phyloP scores from a whole-genome alignment of 495 filamentous ascomycete species.

The Penicillium turbatum region DNA sequence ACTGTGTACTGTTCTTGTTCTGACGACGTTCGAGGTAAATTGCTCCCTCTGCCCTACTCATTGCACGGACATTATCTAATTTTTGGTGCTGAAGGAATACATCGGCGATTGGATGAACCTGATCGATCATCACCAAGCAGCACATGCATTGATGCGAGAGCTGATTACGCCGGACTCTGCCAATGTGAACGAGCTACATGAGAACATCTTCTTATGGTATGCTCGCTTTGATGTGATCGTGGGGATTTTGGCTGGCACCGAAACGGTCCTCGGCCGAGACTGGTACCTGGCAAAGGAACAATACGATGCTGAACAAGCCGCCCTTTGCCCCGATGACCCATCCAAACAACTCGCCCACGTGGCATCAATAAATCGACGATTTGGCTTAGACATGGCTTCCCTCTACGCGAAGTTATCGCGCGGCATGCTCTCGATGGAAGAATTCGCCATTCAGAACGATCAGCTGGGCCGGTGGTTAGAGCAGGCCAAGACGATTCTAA shows the following conservation, averaged over 20 bases:
- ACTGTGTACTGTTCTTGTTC: slow-evolving; percentile 82
- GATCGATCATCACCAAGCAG: slow-evolving; percentile 87
- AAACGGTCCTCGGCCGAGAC: slow-evolving; percentile 66
- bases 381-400: slow-evolving; percentile 75
- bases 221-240: slow-evolving; percentile 82
- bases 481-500: slow-evolving; percentile 53
- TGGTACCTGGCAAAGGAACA: slow-evolving; percentile 71
- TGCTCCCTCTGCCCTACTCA: background rate
- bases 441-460: slow-evolving; percentile 61
- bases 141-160: slow-evolving; percentile 71
- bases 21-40: slow-evolving; percentile 87
- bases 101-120: slow-evolving; percentile 93
- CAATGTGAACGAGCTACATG: slow-evolving; percentile 61
- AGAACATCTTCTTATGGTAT: slow-evolving; percentile 80
- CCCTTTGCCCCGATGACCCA: slow-evolving; percentile 58
- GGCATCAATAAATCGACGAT: slow-evolving; percentile 62
- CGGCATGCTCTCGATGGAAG: slow-evolving; percentile 58
- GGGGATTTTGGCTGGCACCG: slow-evolving; percentile 74
- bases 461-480: slow-evolving; percentile 50
- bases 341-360: slow-evolving; percentile 60
- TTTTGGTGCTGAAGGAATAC: slow-evolving; percentile 61
- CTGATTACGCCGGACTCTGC: slow-evolving; percentile 75
- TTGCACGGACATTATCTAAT: slow-evolving; percentile 1
- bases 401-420: slow-evolving; percentile 65
- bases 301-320: slow-evolving; percentile 56